Evolutionary conservation across 768 basidiomycete genomes (phyloP), one percentile per base, ranked within the genome.

Genomic region (Mycena metata): DNA sequence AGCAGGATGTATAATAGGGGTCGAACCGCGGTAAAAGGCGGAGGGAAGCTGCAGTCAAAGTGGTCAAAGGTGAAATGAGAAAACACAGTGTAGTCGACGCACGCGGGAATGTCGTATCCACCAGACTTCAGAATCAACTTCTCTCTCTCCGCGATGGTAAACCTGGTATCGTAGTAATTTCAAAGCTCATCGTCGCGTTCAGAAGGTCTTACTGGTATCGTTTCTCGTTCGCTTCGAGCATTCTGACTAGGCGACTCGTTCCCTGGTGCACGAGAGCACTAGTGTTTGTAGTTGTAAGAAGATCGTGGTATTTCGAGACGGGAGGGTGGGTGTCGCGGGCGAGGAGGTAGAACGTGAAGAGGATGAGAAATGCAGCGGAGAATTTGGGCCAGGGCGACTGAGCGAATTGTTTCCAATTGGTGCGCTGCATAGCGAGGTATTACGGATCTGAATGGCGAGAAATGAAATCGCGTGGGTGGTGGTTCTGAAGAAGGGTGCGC

Each of bases 141-240:
- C 9, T 57, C 64, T 16, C 69, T 59, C 41, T 62, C 65, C 10
- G 36, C 49, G n/a, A 66, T 46, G 23, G 51, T 62, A 4, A 26
- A 23, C 30, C 30, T 30, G 30, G 30, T 30, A 30, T 30, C 30
- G 30, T 30, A 6, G 30, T 30, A 30, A 30, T 30, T 3, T 30
- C 6, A 30, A n/a, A 30, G 30, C 30, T 6, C 30, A 30, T 30
- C 30, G 30, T 30, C 30, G 30, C 30, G 30, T 30, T 30, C 30
- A 30, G 30, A 30, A 6, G 30, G 30, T 30, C 30, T 3, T 30
- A 30, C 42, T 66, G 64, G 42, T 70, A 70, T n/a, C 55, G 52
- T 45, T 47, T 36, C 49, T 70, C 69, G 39, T 63, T 70, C 19
- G 57, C 60, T 58, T 70, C 54, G 4, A 70, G 60, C 30, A 36